Percentiles rank a stretch among this genome's conserved stretches.
These are phyloP conservation scores for Metschnikowia noctiluminum DNA, from an alignment of 805 yeast genomes.

Conservation along the genomic window DNA sequence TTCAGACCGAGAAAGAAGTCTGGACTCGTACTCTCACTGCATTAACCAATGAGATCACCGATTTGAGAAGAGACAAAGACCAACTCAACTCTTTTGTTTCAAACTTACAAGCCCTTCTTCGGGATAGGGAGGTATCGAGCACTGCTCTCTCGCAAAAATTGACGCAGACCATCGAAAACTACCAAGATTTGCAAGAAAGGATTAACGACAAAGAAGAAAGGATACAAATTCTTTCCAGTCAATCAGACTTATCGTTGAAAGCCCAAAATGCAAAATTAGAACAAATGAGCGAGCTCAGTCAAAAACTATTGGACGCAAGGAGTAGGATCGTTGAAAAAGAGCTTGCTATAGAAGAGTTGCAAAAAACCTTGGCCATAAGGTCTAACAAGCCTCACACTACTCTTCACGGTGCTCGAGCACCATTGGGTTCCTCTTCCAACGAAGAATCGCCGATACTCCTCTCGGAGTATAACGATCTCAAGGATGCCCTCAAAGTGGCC, in stretches of 20 bases:
- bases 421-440: not conserved
- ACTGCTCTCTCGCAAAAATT: constrained; percentile 49
- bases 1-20: constrained; percentile 53
- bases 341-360: constrained; percentile 34
- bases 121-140: constrained; percentile 56
- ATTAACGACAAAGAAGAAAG: constrained; percentile 54
- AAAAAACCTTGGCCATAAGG: constrained; percentile 6
- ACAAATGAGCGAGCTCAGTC: constrained; percentile 53
- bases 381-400: not conserved
- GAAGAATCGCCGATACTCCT: constrained; percentile 3
- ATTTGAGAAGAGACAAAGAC: constrained; percentile 54
- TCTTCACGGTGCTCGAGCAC: not conserved
- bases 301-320: constrained; percentile 41
- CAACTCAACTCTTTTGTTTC: constrained; percentile 54
- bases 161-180: constrained; percentile 44
- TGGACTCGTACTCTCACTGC: constrained; percentile 49
- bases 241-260: constrained; percentile 51
- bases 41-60: constrained; percentile 49
- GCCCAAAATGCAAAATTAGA: constrained; percentile 52
- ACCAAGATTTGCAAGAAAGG: constrained; percentile 43
- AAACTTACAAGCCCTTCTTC: constrained; percentile 57
- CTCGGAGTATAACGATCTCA: constrained; percentile 44
- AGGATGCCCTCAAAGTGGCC: constrained; percentile 54
- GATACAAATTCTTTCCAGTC: constrained; percentile 50
- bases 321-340: constrained; percentile 43